A percentile compares a stretch with the other conserved stretches of the same genome.
phyloP scores from a whole-genome alignment of 2,329 filamentous ascomycete genomes.

The Colletotrichum musicola region DNA sequence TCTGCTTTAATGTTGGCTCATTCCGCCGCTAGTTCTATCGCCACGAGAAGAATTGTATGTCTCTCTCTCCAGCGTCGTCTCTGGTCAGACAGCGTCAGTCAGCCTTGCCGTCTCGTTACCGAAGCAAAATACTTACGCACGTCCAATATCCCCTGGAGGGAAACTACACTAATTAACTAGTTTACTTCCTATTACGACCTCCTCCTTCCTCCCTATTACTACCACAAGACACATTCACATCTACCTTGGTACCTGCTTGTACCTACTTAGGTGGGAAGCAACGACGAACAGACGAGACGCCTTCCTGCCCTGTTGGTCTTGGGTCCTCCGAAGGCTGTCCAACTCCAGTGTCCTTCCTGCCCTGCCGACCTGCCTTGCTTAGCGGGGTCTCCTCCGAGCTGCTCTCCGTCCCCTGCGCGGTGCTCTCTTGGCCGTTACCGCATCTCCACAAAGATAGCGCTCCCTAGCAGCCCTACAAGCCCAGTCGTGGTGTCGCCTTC shows the following conservation, averaged over 20 bases:
- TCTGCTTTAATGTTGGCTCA: constrained; percentile 5
- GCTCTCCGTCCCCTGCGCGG: constrained; percentile 13
- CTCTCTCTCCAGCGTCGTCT: neutral
- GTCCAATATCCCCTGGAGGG: constrained; percentile 18
- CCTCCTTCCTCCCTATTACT: neutral
- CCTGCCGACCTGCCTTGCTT: too few relatives aligned
- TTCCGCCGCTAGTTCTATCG: neutral
- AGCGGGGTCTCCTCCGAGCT: constrained; percentile 13
- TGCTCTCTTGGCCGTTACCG: constrained; percentile 9
- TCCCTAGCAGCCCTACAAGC: constrained; percentile 32
- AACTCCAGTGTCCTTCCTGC: too few relatives aligned
- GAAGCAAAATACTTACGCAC: too few relatives aligned
- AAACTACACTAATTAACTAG: neutral
- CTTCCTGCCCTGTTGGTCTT: neutral
- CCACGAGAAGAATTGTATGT: neutral
- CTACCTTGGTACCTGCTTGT: neutral
- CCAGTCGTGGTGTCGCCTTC: constrained; percentile 3
- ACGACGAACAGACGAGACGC: neutral
- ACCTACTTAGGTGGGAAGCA: neutral
- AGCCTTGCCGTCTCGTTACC: neutral
- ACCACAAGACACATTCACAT: neutral
- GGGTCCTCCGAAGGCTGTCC: constrained; percentile 1
- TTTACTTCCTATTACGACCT: neutral
- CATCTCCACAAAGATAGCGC: constrained; percentile 23
- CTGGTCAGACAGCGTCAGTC: neutral